A percentile compares a stretch with the other conserved stretches of the same genome.
Conservation (phyloP, 768 basidiomycete genomes). For the Suillus subluteus region DNA sequence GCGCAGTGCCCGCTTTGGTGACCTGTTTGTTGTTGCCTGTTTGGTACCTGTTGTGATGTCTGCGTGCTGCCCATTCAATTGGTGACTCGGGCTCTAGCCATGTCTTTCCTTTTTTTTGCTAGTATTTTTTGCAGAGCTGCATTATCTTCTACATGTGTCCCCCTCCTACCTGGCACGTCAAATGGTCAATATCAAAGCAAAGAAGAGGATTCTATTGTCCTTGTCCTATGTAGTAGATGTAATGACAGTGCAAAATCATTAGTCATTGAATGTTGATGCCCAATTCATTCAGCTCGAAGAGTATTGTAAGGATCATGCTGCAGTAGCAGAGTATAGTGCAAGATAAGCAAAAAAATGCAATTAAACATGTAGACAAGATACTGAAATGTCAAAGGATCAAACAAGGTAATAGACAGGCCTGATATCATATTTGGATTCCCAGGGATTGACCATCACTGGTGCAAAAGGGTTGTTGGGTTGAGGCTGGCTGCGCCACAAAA, state of each 20-base stretch:
- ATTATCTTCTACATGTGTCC: too few relatives aligned
- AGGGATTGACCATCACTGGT: background rate
- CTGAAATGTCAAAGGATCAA: background rate
- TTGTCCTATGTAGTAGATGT: background rate
- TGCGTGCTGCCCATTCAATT: background rate
- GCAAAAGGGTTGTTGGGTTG: background rate
- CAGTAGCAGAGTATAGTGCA: background rate
- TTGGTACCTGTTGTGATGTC: background rate
- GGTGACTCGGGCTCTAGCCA: too few relatives aligned
- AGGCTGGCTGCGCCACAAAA: background rate
- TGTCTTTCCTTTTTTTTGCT: too few relatives aligned
- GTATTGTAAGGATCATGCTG: background rate
- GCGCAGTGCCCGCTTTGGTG: background rate
- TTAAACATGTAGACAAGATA: background rate
- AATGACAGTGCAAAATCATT: constrained; percentile 5
- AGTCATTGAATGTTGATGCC: background rate
- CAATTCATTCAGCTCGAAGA: background rate
- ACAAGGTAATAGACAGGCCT: background rate
- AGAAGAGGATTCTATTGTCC: background rate
- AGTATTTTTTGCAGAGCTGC: too few relatives aligned
- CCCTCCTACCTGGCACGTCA: too few relatives aligned
- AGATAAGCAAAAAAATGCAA: background rate
- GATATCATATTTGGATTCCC: background rate
- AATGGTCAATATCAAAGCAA: background rate
- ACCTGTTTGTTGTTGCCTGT: background rate